phyloP scores from a whole-genome alignment of 306 rosid genomes.

The Vigna nakashimae region DNA sequence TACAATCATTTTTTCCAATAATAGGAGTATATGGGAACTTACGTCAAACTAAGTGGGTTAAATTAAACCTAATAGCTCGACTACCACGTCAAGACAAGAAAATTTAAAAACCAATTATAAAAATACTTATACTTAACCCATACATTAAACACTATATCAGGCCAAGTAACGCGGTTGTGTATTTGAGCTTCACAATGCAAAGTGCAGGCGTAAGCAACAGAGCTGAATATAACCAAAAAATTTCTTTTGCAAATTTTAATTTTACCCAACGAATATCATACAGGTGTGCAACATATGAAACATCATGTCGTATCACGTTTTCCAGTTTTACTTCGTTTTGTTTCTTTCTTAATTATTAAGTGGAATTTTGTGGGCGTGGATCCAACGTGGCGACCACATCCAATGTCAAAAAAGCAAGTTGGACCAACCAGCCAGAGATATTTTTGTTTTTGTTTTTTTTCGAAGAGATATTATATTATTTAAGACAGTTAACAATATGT shows the following conservation, averaged over 20 bases:
- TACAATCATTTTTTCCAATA: slow-evolving; percentile 22
- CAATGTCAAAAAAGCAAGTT: slow-evolving; percentile 4
- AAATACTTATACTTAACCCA: slow-evolving; percentile 15
- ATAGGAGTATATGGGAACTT: neutral
- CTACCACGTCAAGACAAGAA: slow-evolving; percentile 37
- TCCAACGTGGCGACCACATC: slow-evolving; percentile 58
- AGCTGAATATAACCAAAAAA: neutral
- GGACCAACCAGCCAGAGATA: neutral
- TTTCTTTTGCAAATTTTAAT: neutral
- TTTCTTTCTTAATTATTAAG: neutral
- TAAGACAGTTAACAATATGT: slow-evolving; percentile 11
- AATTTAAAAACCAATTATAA: neutral
- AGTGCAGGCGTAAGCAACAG: too few species aligned
- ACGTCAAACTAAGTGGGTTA: neutral
- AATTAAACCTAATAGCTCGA: neutral
- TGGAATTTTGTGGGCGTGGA: slow-evolving; percentile 52
- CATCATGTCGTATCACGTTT: neutral
- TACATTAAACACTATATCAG: neutral
- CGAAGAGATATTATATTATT: neutral
- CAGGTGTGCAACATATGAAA: slow-evolving; percentile 25
- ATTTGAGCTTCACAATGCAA: neutral
- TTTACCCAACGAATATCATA: slow-evolving; percentile 6
- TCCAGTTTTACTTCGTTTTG: neutral
- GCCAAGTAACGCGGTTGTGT: slow-evolving; percentile 42
- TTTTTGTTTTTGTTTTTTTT: too few species aligned